A percentile compares a stretch with the other conserved stretches of the same genome.
Conservation (phyloP, 1,284 basidiomycete genomes). For the Ceratobasidium sp. region DNA sequence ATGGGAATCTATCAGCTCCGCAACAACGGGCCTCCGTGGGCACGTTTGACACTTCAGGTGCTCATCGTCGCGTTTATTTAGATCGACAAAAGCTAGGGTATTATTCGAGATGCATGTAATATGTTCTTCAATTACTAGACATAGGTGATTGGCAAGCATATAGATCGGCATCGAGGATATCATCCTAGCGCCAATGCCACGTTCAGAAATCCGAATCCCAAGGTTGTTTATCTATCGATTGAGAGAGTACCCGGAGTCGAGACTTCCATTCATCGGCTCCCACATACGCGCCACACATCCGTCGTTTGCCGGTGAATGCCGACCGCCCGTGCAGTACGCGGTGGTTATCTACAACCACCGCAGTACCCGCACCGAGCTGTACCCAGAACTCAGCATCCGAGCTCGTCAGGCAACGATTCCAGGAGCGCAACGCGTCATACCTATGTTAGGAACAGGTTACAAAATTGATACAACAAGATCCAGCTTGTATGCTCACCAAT, state of each 20-base stretch:
- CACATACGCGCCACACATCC: slow-evolving; percentile 96
- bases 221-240: slow-evolving; percentile 45
- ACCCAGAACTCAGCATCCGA: slow-evolving; percentile 91
- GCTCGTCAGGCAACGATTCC: slow-evolving; percentile 79
- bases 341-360: slow-evolving; percentile 92
- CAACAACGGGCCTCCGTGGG: not conserved
- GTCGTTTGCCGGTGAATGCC: slow-evolving; percentile 82
- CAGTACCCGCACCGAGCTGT: slow-evolving; percentile 84
- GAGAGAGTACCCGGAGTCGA: slow-evolving; percentile 70
- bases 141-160: no score
- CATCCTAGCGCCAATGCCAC: no score
- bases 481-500: slow-evolving; percentile 60
- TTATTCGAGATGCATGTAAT: no score
- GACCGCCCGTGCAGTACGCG: slow-evolving; percentile 93
- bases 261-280: slow-evolving; percentile 89
- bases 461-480: not conserved
- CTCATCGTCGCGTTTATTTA: not conserved
- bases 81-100: no score
- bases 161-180: no score
- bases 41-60: slow-evolving; percentile 11
- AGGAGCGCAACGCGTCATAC: slow-evolving; percentile 83
- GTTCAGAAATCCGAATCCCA: slow-evolving; percentile 8
- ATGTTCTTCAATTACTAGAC: no score
- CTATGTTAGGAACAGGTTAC: slow-evolving; percentile 52
- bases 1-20: not conserved